These are phyloP conservation scores for Juglanconis sp. DNA, from an alignment of 2,329 filamentous ascomycete genomes.

Conservation along the genomic window DNA sequence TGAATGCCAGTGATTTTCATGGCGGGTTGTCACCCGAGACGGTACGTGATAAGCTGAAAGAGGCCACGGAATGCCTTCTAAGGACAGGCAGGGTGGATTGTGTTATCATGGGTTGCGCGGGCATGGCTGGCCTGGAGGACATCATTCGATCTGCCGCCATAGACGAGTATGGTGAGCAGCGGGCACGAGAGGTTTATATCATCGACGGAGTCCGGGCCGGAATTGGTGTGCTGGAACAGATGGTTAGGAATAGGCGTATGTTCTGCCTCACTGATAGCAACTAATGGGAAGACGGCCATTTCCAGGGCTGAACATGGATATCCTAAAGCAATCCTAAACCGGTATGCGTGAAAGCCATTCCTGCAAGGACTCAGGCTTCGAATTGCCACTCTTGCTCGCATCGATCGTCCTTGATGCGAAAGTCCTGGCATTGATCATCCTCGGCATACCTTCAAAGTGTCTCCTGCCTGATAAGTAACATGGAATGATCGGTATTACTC, in stretches of 20 bases:
- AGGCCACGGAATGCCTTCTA: constrained; percentile 67
- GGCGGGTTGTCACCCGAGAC: constrained; percentile 60
- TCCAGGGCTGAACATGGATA: too few relatives aligned
- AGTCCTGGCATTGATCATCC: too few relatives aligned
- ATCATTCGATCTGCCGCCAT: constrained; percentile 69
- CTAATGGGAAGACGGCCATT: too few relatives aligned
- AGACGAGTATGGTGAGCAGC: constrained; percentile 59
- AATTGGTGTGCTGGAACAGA: constrained; percentile 58
- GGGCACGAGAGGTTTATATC: constrained; percentile 58
- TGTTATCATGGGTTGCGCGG: constrained; percentile 83
- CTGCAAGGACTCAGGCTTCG: too few relatives aligned
- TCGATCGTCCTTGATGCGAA: too few relatives aligned
- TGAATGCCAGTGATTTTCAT: constrained; percentile 79
- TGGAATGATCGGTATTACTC: too few relatives aligned
- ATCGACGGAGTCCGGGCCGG: constrained; percentile 78
- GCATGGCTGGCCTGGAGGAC: constrained; percentile 82
- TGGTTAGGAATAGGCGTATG: constrained; percentile 40
- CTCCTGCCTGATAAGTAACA: too few relatives aligned
- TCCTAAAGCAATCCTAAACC: too few relatives aligned
- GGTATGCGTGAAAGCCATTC: too few relatives aligned
- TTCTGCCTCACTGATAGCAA: constrained; percentile 25
- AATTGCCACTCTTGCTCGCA: too few relatives aligned
- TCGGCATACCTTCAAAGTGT: too few relatives aligned
- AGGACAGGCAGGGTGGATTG: constrained; percentile 55
- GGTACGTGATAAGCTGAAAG: constrained; percentile 62